Percentiles rank a stretch among this genome's conserved stretches.
These are phyloP conservation scores for Colletotrichum melonis DNA, from an alignment of 2,329 filamentous ascomycete genomes.

Conservation along the genomic window DNA sequence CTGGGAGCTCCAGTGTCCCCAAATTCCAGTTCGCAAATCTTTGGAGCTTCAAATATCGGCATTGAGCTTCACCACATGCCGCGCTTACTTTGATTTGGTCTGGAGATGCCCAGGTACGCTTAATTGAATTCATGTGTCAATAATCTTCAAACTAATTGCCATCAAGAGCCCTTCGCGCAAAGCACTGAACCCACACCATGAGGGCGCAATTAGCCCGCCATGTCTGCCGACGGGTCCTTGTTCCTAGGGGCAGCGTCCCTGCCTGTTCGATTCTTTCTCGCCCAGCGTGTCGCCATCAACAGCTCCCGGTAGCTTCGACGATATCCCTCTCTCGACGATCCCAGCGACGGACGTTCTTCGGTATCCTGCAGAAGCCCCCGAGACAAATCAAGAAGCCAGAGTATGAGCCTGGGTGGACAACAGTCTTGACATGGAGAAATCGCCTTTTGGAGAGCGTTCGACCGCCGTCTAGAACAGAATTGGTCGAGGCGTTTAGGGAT, in stretches of 20 bases:
- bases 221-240: conserved; percentile 52
- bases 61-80: conserved; percentile 34
- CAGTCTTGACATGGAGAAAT: conserved; percentile 75
- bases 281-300: conserved; percentile 39
- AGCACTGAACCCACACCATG: conserved; percentile 48
- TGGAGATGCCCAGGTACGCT: conserved; percentile 31
- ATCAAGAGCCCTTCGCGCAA: conserved; percentile 14
- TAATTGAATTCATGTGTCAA: neutral
- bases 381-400: conserved; percentile 70
- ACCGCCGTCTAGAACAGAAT: conserved; percentile 70
- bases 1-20: conserved; percentile 25
- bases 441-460: conserved; percentile 72
- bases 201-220: conserved; percentile 58
- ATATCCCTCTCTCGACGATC: conserved; percentile 38
- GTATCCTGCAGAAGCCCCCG: conserved; percentile 70
- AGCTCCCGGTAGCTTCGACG: conserved; percentile 38
- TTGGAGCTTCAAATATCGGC: conserved; percentile 26
- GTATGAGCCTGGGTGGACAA: conserved; percentile 77
- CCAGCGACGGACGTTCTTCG: conserved; percentile 65
- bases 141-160: neutral
- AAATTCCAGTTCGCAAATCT: conserved; percentile 28
- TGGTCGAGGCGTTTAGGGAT: conserved; percentile 72
- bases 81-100: conserved; percentile 5
- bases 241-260: conserved; percentile 47
- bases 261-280: conserved; percentile 47